Conservation (phyloP, 1,139 yeast species). For the Candida pseudocylindracea region DNA sequence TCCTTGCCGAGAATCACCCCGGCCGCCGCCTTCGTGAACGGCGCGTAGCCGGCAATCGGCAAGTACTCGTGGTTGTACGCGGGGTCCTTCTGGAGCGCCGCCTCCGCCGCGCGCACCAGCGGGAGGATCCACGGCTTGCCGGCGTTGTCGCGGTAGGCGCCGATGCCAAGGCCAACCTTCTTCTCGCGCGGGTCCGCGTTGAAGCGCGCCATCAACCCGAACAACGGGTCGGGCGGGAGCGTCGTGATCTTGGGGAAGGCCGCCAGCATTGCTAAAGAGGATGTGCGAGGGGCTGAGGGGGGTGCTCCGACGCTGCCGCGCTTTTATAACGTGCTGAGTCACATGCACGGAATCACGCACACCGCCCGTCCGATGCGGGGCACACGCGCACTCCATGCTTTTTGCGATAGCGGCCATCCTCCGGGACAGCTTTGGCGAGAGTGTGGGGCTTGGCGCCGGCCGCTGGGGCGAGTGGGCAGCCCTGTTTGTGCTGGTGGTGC, state of each 20-base stretch:
- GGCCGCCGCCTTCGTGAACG: constrained; percentile 57
- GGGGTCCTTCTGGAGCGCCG: constrained; percentile 20
- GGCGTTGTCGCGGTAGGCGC: constrained; percentile 83
- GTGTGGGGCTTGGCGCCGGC: too few relatives aligned
- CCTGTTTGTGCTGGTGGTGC: too few relatives aligned
- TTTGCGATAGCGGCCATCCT: too few relatives aligned
- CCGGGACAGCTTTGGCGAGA: too few relatives aligned
- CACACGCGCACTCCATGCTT: too few relatives aligned
- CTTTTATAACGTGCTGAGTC: too few relatives aligned
- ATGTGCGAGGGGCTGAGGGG: neutral
- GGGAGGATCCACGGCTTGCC: constrained; percentile 94
- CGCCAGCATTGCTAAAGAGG: constrained; percentile 9
- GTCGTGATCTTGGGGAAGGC: constrained; percentile 25
- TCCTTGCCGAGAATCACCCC: constrained; percentile 53
- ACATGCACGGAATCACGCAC: too few relatives aligned
- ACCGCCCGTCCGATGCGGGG: too few relatives aligned
- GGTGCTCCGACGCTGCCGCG: too few relatives aligned
- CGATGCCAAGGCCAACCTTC: constrained; percentile 85
- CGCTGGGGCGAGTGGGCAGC: too few relatives aligned
- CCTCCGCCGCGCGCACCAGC: constrained; percentile 44
- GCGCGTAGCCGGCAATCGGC: constrained; percentile 57
- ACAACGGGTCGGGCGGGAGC: constrained; percentile 61
- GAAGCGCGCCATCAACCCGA: constrained; percentile 64
- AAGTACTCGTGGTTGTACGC: constrained; percentile 79
- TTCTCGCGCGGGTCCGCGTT: constrained; percentile 35